A percentile compares a stretch with the other conserved stretches of the same genome.
phyloP scores from a whole-genome alignment of 176 grass and related monocot genomes.

The Chrysopogon serrulatus region DNA sequence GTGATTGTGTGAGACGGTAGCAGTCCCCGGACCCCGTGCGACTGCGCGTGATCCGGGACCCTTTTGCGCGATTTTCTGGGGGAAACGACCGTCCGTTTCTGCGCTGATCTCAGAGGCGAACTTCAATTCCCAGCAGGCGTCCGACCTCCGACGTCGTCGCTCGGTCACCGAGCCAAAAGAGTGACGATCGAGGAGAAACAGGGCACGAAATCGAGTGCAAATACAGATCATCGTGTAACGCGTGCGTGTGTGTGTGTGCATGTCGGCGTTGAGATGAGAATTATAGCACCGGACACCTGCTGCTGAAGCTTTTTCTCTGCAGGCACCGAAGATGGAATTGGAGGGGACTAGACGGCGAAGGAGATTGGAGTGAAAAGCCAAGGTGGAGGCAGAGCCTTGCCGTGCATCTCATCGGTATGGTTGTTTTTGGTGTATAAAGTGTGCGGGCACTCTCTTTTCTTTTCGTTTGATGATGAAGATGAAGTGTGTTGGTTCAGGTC shows the following conservation, averaged over 20 bases:
- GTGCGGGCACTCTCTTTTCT: neutral
- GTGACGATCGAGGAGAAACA: neutral
- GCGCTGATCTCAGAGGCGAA: neutral
- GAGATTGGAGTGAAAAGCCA: neutral
- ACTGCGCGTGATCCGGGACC: neutral
- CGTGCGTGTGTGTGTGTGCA: neutral
- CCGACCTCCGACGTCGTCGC: neutral
- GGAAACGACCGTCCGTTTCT: neutral
- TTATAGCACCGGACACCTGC: neutral
- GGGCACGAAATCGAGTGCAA: neutral
- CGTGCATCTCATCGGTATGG: slow-evolving; percentile 29
- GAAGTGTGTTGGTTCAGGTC: neutral
- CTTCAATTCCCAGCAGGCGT: neutral
- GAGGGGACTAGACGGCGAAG: neutral
- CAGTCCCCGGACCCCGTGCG: neutral
- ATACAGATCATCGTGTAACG: neutral
- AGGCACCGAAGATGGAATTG: neutral
- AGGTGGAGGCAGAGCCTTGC: slow-evolving; percentile 16
- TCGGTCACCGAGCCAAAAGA: neutral
- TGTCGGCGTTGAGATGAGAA: too few relatives aligned
- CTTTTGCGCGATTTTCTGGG: neutral
- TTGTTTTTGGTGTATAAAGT: neutral
- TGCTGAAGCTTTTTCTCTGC: neutral
- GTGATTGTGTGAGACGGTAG: neutral
- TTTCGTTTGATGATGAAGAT: neutral